A percentile compares a stretch with the other conserved stretches of the same genome.
Evolutionary conservation across 164 flowering plant species (phyloP).

Genomic region (Amborella trichopoda): DNA sequence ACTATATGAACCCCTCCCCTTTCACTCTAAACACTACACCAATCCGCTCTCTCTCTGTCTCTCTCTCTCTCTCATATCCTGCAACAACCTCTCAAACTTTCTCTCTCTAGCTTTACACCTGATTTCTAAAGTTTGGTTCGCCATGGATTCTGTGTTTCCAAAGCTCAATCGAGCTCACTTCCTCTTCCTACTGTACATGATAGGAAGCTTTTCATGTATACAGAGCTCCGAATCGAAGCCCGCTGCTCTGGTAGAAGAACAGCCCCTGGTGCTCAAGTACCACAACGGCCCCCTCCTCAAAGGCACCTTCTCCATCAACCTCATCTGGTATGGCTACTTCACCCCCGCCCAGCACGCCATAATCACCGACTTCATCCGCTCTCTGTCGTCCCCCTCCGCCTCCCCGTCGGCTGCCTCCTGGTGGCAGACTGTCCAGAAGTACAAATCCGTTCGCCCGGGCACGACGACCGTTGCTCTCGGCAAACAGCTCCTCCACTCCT

Average conservation of each 20-base stretch:
- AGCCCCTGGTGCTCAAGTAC: conserved; percentile 38
- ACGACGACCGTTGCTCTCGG: conserved; percentile 23
- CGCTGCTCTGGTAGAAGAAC: conserved; percentile 23
- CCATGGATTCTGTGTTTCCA: not conserved
- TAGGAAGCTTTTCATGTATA: too few species aligned
- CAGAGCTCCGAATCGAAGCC: conserved; percentile 19
- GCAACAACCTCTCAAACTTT: not conserved
- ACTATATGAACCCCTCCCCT: not conserved
- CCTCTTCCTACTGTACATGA: not conserved
- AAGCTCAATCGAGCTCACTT: not conserved
- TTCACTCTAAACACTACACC: not conserved
- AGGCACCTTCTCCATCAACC: conserved; percentile 42
- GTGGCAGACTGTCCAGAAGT: conserved; percentile 47
- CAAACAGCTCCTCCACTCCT: conserved; percentile 30
- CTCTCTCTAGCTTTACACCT: not conserved
- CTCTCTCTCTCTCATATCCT: not conserved
- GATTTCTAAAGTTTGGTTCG: not conserved
- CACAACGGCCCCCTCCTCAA: conserved; percentile 63
- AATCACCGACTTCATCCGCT: conserved; percentile 46
- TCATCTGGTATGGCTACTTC: conserved; percentile 60
- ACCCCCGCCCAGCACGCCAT: conserved; percentile 40
- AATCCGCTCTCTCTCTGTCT: not conserved
- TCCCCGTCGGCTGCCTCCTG: conserved; percentile 56
- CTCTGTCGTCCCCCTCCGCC: conserved; percentile 29
- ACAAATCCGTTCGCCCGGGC: conserved; percentile 17